These are phyloP conservation scores for Candida insectorum DNA, from an alignment of 805 yeast genomes.

Conservation along the genomic window DNA sequence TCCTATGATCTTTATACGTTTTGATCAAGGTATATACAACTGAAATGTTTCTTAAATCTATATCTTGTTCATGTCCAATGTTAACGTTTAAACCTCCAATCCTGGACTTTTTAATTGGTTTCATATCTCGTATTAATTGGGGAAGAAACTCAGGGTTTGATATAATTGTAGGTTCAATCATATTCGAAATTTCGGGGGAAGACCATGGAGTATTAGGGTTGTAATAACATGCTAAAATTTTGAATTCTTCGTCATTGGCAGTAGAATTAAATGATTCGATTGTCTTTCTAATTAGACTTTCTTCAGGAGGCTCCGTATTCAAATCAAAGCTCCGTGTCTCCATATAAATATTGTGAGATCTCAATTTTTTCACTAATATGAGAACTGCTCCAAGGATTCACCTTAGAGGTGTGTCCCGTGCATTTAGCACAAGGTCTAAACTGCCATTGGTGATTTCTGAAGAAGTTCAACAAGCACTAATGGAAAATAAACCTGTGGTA, in stretches of 20 bases:
- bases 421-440: too few relatives aligned
- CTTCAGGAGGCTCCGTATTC: too few relatives aligned
- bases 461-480: conserved; percentile 66
- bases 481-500: conserved; percentile 61
- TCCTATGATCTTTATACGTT: conserved; percentile 5
- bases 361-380: not conserved
- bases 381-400: not conserved
- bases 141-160: conserved; percentile 1
- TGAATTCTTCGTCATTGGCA: too few relatives aligned
- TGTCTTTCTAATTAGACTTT: too few relatives aligned
- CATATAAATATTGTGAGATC: not conserved
- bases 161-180: conserved; percentile 1
- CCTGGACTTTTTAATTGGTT: conserved; percentile 1
- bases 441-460: conserved; percentile 25
- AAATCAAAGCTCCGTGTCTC: too few relatives aligned
- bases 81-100: conserved; percentile 7
- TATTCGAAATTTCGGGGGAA: conserved; percentile 1
- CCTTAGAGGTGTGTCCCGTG: too few relatives aligned
- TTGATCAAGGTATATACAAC: conserved; percentile 21
- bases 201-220: conserved; percentile 5
- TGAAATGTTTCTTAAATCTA: conserved; percentile 10
- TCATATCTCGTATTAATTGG: conserved; percentile 1
- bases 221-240: too few relatives aligned
- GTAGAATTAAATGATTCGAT: too few relatives aligned
- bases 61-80: conserved; percentile 2